Evolutionary conservation across 352 stramenopile genomes (phyloP), one percentile per base, ranked within the genome.

Genomic region (Globisporangium barbulae): DNA sequence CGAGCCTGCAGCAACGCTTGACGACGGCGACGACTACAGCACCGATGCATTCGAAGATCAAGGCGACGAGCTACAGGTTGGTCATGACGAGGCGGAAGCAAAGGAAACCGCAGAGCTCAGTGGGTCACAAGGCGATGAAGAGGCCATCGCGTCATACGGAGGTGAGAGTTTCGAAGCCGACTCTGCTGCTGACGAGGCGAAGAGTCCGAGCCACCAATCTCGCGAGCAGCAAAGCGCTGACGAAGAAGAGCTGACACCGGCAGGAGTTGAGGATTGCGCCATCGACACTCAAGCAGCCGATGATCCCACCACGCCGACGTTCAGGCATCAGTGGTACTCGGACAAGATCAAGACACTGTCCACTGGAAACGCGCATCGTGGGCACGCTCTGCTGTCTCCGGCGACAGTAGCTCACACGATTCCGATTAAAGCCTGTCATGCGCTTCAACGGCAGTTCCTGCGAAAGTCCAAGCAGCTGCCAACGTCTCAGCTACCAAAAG

Each of bases 21-120:
- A 61, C 17, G 25, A 33, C 9, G 49, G 19, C 39, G 48, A 37
- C 6, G 30, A 55, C 25, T 71, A 71, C 39, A 47, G 49, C 33
- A 39, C 49, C 21, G 65, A 68, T 6, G 33, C 6, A 13, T 72
- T 72, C 19, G 66, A 72, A 45, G 25, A 37, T 6, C 50, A 65
- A 3, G 39, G 63, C 4, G 28, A 22, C 8, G 22, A 33, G 19
- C 17, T 44, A 42, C 30, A 39, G 19, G 17, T 22, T 48, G 17
- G 41, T 2, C 35, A 41, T 13, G 61, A 39, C 5, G 21, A n/a
- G 2, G 1, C 22, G 13, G 39, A 41, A 6, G 17, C 48, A 3
- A 9, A 10, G 1, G 35, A 15, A 10, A 58, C 1, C 25, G 12
- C 2, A 3, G 50, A 54, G 4, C 45, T n/a, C 13, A 5, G 3